Evolutionary conservation across 306 rosid genomes (phyloP).

Genomic region (Urtica urens): DNA sequence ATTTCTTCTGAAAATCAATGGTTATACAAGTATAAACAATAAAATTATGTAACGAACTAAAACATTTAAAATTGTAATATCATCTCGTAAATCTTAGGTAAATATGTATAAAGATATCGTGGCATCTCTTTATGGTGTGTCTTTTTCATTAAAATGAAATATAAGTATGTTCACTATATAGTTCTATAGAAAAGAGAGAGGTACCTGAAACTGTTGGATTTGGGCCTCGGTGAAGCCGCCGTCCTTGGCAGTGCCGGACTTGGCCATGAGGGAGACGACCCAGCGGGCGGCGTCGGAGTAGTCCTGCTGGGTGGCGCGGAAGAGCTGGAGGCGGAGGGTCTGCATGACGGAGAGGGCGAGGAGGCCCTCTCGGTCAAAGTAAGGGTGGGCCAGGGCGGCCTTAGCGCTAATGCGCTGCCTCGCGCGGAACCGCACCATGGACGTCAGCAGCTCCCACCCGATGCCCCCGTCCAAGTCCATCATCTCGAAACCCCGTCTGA

Average conservation of each 20-base stretch:
- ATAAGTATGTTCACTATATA: conserved; percentile 5
- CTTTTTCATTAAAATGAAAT: no score
- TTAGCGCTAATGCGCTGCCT: conserved; percentile 85
- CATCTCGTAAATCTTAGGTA: no score
- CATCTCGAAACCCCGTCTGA: conserved; percentile 74
- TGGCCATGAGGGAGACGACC: conserved; percentile 74
- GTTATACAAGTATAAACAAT: no score
- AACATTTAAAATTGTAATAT: no score
- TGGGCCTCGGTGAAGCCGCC: conserved; percentile 99
- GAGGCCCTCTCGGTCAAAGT: conserved; percentile 70
- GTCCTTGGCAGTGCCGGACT: conserved; percentile 68
- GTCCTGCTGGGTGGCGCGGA: conserved; percentile 79
- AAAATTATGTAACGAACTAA: no score
- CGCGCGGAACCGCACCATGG: conserved; percentile 84
- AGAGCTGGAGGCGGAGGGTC: conserved; percentile 54
- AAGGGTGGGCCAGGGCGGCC: conserved; percentile 81
- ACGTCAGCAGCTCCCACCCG: conserved; percentile 89
- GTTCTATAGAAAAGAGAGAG: conserved; percentile 15
- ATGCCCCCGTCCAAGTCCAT: conserved; percentile 85
- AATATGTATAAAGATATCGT: no score
- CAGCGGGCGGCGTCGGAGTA: conserved; percentile 82
- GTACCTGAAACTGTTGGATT: conserved; percentile 65
- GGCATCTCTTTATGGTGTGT: no score
- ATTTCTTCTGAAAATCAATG: no score
- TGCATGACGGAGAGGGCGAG: conserved; percentile 76